A percentile compares a stretch with the other conserved stretches of the same genome.
phyloP scores from a whole-genome alignment of 2,329 filamentous ascomycete genomes.

The Fusarium multiceps region DNA sequence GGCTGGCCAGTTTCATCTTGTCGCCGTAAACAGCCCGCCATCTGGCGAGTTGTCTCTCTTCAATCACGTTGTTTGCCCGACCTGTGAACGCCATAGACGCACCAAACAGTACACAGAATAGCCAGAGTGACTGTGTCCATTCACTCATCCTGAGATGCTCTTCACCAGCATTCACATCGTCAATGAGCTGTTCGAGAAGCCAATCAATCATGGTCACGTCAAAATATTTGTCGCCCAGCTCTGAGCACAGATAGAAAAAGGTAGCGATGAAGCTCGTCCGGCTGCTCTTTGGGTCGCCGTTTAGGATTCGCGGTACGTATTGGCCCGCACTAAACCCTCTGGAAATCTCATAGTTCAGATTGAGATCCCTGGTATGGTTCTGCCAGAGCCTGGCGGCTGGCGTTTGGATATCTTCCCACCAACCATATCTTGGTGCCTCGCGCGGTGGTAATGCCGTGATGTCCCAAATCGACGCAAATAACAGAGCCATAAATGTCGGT shows the following conservation, averaged over 20 bases:
- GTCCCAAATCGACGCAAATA: slow-evolving; percentile 58
- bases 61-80: slow-evolving; percentile 50
- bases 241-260: slow-evolving; percentile 60
- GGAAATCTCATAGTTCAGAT: slow-evolving; percentile 54
- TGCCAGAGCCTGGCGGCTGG: slow-evolving; percentile 53
- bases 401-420: slow-evolving; percentile 52
- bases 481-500: slow-evolving; percentile 58
- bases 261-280: slow-evolving; percentile 59
- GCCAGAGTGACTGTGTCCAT: slow-evolving; percentile 58
- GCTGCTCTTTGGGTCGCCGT: slow-evolving; percentile 53
- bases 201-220: slow-evolving; percentile 58
- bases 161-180: slow-evolving; percentile 57
- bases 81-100: slow-evolving; percentile 56
- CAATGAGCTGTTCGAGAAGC: slow-evolving; percentile 59
- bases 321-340: slow-evolving; percentile 49
- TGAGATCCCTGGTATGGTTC: slow-evolving; percentile 51
- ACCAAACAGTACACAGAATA: slow-evolving; percentile 60
- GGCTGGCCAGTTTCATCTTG: slow-evolving; percentile 56
- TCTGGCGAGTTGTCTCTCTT: slow-evolving; percentile 53
- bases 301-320: slow-evolving; percentile 51
- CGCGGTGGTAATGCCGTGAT: slow-evolving; percentile 50
- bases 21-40: slow-evolving; percentile 54
- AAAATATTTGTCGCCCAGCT: slow-evolving; percentile 55
- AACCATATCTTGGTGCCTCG: slow-evolving; percentile 52
- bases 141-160: slow-evolving; percentile 54